Conservation (phyloP, 306 rosid species). For the Quercus berberidifolia region DNA sequence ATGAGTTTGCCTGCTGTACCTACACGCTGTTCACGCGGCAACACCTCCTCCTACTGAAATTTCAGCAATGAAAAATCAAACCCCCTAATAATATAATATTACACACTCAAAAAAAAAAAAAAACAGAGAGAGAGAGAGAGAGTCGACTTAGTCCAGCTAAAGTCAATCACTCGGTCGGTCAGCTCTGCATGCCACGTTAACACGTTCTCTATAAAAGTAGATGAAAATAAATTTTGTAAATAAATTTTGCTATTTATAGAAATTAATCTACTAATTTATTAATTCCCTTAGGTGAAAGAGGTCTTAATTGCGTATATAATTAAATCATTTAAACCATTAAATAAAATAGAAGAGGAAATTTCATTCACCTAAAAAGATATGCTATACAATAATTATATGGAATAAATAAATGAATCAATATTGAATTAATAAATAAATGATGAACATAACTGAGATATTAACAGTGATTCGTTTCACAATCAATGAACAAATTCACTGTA, state of each 20-base stretch:
- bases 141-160: constrained; percentile 29
- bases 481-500: constrained; percentile 59
- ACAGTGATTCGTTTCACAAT: not conserved
- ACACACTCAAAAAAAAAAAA: not conserved
- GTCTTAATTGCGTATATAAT: not conserved
- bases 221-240: too few species aligned
- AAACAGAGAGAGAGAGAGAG: not conserved
- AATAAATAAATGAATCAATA: not conserved
- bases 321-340: not conserved
- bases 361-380: not conserved
- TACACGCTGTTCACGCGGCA: constrained; percentile 50
- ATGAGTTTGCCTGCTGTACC: constrained; percentile 16
- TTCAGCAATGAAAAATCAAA: not conserved
- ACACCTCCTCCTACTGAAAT: not conserved
- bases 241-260: too few species aligned
- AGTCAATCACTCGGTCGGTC: constrained; percentile 9
- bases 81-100: too few species aligned
- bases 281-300: too few species aligned
- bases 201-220: not conserved
- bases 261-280: too few species aligned
- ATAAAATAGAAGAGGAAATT: not conserved
- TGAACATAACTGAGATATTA: not conserved
- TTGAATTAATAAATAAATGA: not conserved
- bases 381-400: not conserved
- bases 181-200: not conserved